Evolutionary conservation across 768 basidiomycete genomes (phyloP), one percentile per base, ranked within the genome.

Genomic region (Lactarius hengduanensis): DNA sequence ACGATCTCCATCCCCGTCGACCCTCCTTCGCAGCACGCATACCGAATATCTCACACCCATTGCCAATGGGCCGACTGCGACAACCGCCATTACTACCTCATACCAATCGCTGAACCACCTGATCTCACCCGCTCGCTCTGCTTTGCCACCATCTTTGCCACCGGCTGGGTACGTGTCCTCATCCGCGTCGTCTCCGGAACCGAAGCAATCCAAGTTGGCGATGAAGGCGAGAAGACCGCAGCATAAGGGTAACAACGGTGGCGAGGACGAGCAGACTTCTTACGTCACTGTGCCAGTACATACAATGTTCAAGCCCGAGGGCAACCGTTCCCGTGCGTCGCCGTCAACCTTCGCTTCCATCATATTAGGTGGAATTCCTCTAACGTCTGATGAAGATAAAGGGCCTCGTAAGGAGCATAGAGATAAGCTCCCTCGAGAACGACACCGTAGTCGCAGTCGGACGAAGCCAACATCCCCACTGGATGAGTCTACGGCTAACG

Each of bases 31-130:
- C n/a, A 77, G 75, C 56, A 69, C 82, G 57, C 84, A 76, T 59
- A 92, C 91, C 7, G 86, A 91, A 72, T 90, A 87, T 73, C 76
- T 91, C 13, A 88, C 84, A 18, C 91, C 91, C 2, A 90, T 89
- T 55, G 89, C 88, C n/a, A 92, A 92, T 72, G 90, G 91, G 0
- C 78, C 88, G 3, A 86, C 89, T n/a, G 91, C 86, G 15, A 92
- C 91, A 0, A 91, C 90, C 18, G 91, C 91, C 2, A 92, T 92
- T 72, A 92, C 91, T 0, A 92, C 91, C 2, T 86, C 88, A 0
- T 91, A 91, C 68, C 90, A 91, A 66, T 85, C 87, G 8, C 79
- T 91, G 34, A 83, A 83, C 72, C 87, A 84, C 70, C 79, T 92
- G 9, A 85, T 77, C 7, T 71, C 74, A 4, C 68, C 67, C 11